These are phyloP conservation scores for Zea mays DNA, from an alignment of 176 grass and related monocot genomes.

Conservation along the genomic window DNA sequence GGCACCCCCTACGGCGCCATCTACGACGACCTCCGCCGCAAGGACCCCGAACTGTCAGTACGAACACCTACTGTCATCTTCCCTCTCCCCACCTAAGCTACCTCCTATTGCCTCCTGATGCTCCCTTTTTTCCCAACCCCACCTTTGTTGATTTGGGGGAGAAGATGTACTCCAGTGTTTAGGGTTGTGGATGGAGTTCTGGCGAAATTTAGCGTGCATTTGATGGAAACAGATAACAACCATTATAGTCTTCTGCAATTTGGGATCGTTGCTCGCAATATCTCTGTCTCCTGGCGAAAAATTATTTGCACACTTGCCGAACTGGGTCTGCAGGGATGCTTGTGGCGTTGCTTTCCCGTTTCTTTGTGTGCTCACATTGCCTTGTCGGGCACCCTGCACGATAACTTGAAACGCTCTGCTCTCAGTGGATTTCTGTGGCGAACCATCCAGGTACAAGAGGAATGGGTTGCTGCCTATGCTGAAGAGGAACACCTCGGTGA, in stretches of 20 bases:
- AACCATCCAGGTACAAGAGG: slow-evolving; percentile 78
- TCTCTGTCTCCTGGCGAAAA: not conserved
- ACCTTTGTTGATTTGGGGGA: not conserved
- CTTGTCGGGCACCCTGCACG: not conserved
- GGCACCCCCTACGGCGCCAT: slow-evolving; percentile 81
- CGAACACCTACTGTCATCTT: not conserved
- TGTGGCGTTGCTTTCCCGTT: not conserved
- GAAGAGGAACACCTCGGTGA: slow-evolving; percentile 82
- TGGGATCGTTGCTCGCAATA: not conserved
- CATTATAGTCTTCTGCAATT: not conserved
- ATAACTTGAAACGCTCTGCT: not conserved
- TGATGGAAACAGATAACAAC: not conserved
- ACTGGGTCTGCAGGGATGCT: not conserved
- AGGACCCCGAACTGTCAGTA: slow-evolving; percentile 75
- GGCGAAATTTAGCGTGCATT: not conserved
- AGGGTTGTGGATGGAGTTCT: not conserved
- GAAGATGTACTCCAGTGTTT: not conserved
- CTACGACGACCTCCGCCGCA: slow-evolving; percentile 86
- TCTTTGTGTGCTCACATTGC: not conserved
- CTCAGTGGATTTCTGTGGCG: not conserved
- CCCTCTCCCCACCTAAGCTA: not conserved
- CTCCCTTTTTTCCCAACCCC: too few species aligned
- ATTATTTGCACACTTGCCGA: not conserved
- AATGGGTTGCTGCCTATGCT: slow-evolving; percentile 96
- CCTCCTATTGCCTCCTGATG: not conserved